Evolutionary conservation across 2,329 filamentous ascomycete species (phyloP).

Genomic region (Rosellinia necatrix): DNA sequence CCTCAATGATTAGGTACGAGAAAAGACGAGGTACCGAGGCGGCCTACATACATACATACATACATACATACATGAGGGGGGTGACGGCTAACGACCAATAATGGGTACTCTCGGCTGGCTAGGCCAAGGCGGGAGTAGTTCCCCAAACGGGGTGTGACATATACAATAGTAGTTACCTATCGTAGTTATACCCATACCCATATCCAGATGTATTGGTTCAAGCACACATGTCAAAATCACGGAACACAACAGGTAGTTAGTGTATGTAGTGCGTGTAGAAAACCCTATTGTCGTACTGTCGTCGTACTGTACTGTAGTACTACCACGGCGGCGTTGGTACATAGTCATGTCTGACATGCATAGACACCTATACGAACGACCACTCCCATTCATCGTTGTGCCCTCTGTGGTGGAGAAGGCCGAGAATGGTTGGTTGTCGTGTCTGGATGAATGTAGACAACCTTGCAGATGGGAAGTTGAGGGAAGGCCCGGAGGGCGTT

Average conservation of each 20-base stretch:
- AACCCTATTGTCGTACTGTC: slow-evolving; percentile 10
- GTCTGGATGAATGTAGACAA: too few species aligned
- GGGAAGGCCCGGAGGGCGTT: too few species aligned
- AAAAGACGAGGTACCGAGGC: too few species aligned
- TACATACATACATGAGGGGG: background rate
- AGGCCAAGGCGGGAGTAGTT: slow-evolving; percentile 11
- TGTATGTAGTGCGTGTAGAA: too few species aligned
- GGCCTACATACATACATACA: too few species aligned
- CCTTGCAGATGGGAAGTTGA: too few species aligned
- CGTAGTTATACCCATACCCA: too few species aligned
- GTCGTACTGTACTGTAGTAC: too few species aligned
- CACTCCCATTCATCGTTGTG: slow-evolving; percentile 6
- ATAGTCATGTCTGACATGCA: slow-evolving; percentile 19
- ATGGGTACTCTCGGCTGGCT: slow-evolving; percentile 3
- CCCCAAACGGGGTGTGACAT: slow-evolving; percentile 9
- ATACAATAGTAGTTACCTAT: too few species aligned
- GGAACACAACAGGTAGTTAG: slow-evolving; percentile 12
- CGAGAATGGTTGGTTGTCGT: slow-evolving; percentile 13
- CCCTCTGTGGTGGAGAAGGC: slow-evolving; percentile 9
- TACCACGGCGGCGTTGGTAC: slow-evolving; percentile 10
- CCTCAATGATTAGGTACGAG: too few species aligned
- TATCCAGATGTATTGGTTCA: too few species aligned
- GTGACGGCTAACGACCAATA: slow-evolving; percentile 16
- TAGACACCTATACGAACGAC: background rate
- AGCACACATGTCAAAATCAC: slow-evolving; percentile 5